Evolutionary conservation across 164 flowering plant species (phyloP), one percentile per base, ranked within the genome.

Genomic region (Nymphaea thermarum): DNA sequence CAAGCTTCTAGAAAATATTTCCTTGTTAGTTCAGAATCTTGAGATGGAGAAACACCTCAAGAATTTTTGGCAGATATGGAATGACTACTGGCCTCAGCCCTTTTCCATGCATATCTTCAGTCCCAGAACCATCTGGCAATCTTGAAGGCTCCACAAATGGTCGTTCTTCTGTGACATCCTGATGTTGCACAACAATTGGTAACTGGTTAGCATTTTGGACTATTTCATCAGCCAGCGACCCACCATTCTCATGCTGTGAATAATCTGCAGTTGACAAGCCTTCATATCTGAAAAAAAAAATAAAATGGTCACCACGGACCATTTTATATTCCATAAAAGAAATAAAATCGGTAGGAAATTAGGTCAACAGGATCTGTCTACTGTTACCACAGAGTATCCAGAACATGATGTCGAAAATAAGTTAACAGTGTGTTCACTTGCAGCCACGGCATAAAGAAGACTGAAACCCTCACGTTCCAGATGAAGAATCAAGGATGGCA

Each of bases 51-150:
- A 45, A 5, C 41, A 61, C 63, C 63, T 61, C 63, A 16, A 61
- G 63, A 61, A 61, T 6, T 61, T 61, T 61, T 61, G 63, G 63
- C 63, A 61, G 41, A 25, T 61, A 61, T 4, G 63, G 63, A 61
- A 61, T 61, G 6, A 61, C 15, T 25, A 61, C 15, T 16, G 63
- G 63, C 63, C 15, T 61, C 17, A 61, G 0, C 11, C 63, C 63
- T 1, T 25, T 61, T 15, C 63, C 63, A 61, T 16, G 63, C 17
- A 61, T 61, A 25, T 61, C 63, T 5, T 16, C 63, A 45, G 53
- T 45, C 11, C 41, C 17, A 16, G 63, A 61, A 61, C 41, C 63
- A 61, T 25, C 63, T 61, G 63, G 63, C 63, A 61, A 15, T 61
- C 17, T 61, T 16, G 25, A 61, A 61, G 63, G 8, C 5, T 61